Evolutionary conservation across 1,139 yeast species (phyloP), one percentile per base, ranked within the genome.

Genomic region (Citeromyces siamensis): DNA sequence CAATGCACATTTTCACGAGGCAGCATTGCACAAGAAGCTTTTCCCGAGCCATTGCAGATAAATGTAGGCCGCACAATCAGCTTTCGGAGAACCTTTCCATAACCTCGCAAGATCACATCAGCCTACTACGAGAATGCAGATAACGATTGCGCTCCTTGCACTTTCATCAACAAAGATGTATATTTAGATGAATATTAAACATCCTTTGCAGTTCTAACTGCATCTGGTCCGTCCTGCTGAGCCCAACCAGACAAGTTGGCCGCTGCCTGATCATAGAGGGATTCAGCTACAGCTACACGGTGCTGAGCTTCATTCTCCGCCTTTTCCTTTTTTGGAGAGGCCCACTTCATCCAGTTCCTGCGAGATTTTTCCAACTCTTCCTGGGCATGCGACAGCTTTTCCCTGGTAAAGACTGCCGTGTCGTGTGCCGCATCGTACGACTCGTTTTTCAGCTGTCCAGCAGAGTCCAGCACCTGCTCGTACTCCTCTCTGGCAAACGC

Each of bases 401-500:
- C 28, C 6, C 28, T 12, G 28, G 28, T 23, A 14, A n/a, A 23
- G 28, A 23, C 28, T n/a, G 28, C 28, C 5, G 28, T 23, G 6
- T 23, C 7, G 9, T 23, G 28, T 6, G 28, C 28, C 7, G 28
- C 13, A 14, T 23, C 28, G 9, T 23, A 23, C n/a, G 28, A n/a
- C n/a, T 23, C 28, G 9, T 23, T 23, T 14, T 23, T 23, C 28
- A 23, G 9, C 9, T 14, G n/a, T 5, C 28, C 28, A 14, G n/a
- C 13, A 5, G 13, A 14, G 9, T 23, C 28, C 28, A 23, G 5
- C 28, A 23, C 28, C 9, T 23, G 28, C 28, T 23, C 28, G 35
- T 42, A 44, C 44, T 62, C 64, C 19, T 65, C 71, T 20, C 50
- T 49, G 3, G 70, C 63, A 40, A 62, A 55, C 26, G 51, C 56